Evolutionary conservation across 202 grass and related monocot genomes (phyloP).

Genomic region (Tripidium arundinaceum): DNA sequence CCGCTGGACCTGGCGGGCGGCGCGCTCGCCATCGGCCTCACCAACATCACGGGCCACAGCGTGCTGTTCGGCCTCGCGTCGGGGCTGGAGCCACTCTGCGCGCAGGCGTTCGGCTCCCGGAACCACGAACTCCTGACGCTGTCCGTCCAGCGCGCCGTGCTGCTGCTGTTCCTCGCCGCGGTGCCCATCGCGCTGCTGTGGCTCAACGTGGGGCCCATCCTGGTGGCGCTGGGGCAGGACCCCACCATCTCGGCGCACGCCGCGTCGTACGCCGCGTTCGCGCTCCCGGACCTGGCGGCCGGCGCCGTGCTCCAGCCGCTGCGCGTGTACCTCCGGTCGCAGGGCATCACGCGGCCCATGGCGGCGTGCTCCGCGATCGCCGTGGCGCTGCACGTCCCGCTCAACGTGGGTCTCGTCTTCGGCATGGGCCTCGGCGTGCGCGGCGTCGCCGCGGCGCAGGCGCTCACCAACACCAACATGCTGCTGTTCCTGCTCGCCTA

Average conservation of each 20-base stretch:
- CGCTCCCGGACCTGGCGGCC: conserved; percentile 78
- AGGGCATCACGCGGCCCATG: conserved; percentile 90
- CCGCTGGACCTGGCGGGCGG: conserved; percentile 82
- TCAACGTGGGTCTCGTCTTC: conserved; percentile 74
- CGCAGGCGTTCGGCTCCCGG: conserved; percentile 76
- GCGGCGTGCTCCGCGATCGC: conserved; percentile 79
- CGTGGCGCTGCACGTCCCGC: conserved; percentile 80
- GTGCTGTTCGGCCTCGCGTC: conserved; percentile 89
- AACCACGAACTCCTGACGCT: conserved; percentile 83
- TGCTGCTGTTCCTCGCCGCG: conserved; percentile 64
- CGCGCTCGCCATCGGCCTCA: conserved; percentile 88
- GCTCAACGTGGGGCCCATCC: conserved; percentile 76
- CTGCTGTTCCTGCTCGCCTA: conserved; percentile 73
- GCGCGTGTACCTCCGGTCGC: conserved; percentile 83
- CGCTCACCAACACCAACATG: conserved; percentile 94
- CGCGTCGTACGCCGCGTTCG: conserved; percentile 57
- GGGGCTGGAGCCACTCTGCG: conserved; percentile 74
- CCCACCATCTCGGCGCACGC: conserved; percentile 63
- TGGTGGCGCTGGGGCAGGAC: conserved; percentile 80
- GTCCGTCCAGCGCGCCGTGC: conserved; percentile 72
- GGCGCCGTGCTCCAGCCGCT: conserved; percentile 75
- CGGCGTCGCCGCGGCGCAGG: conserved; percentile 79
- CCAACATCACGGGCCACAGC: conserved; percentile 93
- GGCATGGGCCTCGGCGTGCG: conserved; percentile 66
- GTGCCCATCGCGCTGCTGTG: conserved; percentile 81